Conservation (phyloP, 2,329 filamentous ascomycete species). For the Penicillium brevicompactum region DNA sequence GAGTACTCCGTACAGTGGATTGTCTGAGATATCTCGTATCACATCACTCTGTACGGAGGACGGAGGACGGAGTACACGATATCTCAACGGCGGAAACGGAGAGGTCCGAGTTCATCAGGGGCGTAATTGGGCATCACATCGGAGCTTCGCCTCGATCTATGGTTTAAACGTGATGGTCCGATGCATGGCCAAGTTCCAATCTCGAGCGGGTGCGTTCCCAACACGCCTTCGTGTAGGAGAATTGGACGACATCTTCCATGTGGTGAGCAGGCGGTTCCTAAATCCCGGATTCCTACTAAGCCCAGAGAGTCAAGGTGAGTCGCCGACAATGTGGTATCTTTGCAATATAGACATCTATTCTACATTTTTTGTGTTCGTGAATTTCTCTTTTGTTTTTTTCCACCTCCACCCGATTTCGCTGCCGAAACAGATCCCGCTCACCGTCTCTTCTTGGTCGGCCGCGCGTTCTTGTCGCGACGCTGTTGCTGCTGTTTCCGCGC, state of each 20-base stretch:
- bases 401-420: not conserved
- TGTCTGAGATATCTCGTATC: not conserved
- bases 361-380: conserved; percentile 3
- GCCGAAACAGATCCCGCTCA: not conserved
- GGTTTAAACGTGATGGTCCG: conserved; percentile 8
- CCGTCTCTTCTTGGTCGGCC: conserved; percentile 67
- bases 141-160: not conserved
- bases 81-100: not conserved
- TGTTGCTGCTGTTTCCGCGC: conserved; percentile 75
- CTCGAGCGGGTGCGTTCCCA: not conserved
- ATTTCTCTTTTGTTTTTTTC: not conserved
- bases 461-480: conserved; percentile 82
- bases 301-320: not conserved
- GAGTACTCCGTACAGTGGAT: not conserved
- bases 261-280: conserved; percentile 4
- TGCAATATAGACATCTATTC: conserved; percentile 20
- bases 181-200: conserved; percentile 6
- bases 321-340: conserved; percentile 14
- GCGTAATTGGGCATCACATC: conserved; percentile 11
- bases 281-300: conserved; percentile 1
- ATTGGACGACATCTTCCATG: conserved; percentile 5
- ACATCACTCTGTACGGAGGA: not conserved
- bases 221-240: not conserved
- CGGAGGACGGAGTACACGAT: not conserved
- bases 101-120: not conserved